These are phyloP conservation scores for Lojkania enalia DNA, from an alignment of 2,329 filamentous ascomycete species.

Conservation along the genomic window DNA sequence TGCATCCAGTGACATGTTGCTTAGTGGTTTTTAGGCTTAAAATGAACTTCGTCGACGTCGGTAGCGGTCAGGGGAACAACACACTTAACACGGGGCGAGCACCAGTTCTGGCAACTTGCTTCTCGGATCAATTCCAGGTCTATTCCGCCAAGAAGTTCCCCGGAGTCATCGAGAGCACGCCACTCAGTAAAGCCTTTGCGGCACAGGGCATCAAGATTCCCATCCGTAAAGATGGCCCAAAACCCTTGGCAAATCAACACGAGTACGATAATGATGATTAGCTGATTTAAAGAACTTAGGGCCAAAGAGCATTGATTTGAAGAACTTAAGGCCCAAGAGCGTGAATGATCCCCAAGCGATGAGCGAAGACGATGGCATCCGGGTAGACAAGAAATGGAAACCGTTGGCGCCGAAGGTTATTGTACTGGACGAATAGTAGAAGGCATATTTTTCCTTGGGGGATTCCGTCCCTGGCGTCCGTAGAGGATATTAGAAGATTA, in stretches of 20 bases:
- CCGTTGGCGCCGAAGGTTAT: too few relatives aligned
- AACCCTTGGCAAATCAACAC: slow-evolving; percentile 49
- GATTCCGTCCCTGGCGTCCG: too few relatives aligned
- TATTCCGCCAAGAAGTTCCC: slow-evolving; percentile 98
- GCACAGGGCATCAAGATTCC: slow-evolving; percentile 95
- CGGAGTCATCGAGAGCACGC: slow-evolving; percentile 91
- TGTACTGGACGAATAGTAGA: too few relatives aligned
- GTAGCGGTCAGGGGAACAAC: slow-evolving; percentile 52
- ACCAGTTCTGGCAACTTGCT: slow-evolving; percentile 81
- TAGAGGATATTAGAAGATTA: too few relatives aligned
- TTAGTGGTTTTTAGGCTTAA: slow-evolving; percentile 61
- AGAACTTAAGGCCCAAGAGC: too few relatives aligned
- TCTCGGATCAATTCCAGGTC: slow-evolving; percentile 88
- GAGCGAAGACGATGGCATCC: too few relatives aligned
- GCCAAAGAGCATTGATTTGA: too few relatives aligned
- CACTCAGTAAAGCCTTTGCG: slow-evolving; percentile 89
- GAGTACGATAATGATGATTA: slow-evolving; percentile 50
- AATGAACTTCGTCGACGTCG: slow-evolving; percentile 84
- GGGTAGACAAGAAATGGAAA: too few relatives aligned
- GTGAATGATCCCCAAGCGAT: too few relatives aligned
- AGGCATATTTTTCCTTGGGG: too few relatives aligned
- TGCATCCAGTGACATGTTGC: too few relatives aligned
- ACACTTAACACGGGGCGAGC: slow-evolving; percentile 74
- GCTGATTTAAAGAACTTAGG: too few relatives aligned
- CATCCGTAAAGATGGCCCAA: slow-evolving; percentile 80